Base-by-base conservation (phyloP, 2,329 filamentous ascomycete species). In the Aspergillus alliaceus region DNA sequence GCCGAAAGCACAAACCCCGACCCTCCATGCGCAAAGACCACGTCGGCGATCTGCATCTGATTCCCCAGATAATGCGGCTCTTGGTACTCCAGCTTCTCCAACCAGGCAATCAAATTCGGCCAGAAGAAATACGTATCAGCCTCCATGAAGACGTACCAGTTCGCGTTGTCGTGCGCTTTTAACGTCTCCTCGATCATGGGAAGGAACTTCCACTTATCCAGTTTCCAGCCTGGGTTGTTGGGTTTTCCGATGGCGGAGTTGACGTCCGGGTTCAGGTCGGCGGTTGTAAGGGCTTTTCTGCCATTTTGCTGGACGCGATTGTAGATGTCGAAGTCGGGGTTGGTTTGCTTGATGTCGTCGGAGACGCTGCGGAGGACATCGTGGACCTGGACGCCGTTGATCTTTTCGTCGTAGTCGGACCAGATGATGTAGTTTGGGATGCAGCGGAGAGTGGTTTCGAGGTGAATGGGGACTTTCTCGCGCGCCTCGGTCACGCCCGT, bases 131-230 rank as follows among this genome's bases (percentile, higher is more conserved):
- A 85, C 0, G 82, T 84, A 63, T 86, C 84, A 0, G 80, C 77
- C 60, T 85, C 83, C 22, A 84, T 75, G 65, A 86, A 86, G 53
- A 84, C 71, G 59, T 80, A 86, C 83, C 83, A 86, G 51, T 79
- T 80, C 44, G 79, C 78, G 12, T 80, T 66, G 0, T 81, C 81
- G 27, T 60, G 64, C 49, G 72, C 64, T 35, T 69, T 68, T 37
- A 77, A 69, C 0, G 80, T 77, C 52, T 77, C 75, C 51, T 82
- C 77, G 9, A 82, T 76, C 72, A 84, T 78, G 4, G 81, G 82
- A 12, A 84, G 68, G 56, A 82, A 80, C 61, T 84, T 84, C 81
- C 81, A 84, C 61, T 84, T 84, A 59, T 84, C 82, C 29, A 84
- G 71, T 52, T 73, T 77, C 82, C 76, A 75, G 46, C 76, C 75